Conservation (phyloP, 2,329 filamentous ascomycete genomes). For the Curvularia lunata region DNA sequence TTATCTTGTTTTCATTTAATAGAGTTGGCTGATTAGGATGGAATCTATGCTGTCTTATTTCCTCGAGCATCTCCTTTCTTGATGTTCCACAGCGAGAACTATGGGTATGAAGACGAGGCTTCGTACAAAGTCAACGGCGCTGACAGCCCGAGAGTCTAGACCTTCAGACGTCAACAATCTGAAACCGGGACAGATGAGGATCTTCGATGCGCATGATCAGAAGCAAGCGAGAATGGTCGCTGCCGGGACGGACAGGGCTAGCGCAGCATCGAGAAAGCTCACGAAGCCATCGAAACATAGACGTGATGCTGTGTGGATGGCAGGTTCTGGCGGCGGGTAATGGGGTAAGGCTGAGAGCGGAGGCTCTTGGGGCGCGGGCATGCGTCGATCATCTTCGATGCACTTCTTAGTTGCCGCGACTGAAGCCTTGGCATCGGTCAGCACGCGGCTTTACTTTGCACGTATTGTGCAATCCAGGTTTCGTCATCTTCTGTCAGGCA, state of each 20-base stretch:
- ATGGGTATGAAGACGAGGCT: background rate
- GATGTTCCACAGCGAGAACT: background rate
- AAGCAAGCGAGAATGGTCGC: background rate
- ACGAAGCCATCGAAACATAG: background rate
- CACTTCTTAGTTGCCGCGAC: slow-evolving; percentile 24
- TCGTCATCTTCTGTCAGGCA: slow-evolving; percentile 26
- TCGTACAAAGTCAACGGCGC: background rate
- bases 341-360: slow-evolving; percentile 25
- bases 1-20: background rate
- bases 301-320: background rate
- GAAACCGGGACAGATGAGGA: background rate
- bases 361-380: slow-evolving; percentile 4
- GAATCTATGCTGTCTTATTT: background rate
- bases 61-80: background rate
- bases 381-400: slow-evolving; percentile 36
- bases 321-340: background rate
- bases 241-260: background rate
- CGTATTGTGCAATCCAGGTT: slow-evolving; percentile 4
- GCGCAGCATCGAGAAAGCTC: background rate
- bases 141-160: background rate
- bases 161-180: background rate
- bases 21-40: background rate
- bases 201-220: background rate
- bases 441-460: slow-evolving; percentile 7
- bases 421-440: slow-evolving; percentile 18